Evolutionary conservation across 1,139 yeast species (phyloP).

Genomic region (Yamadazyma taylorii): DNA sequence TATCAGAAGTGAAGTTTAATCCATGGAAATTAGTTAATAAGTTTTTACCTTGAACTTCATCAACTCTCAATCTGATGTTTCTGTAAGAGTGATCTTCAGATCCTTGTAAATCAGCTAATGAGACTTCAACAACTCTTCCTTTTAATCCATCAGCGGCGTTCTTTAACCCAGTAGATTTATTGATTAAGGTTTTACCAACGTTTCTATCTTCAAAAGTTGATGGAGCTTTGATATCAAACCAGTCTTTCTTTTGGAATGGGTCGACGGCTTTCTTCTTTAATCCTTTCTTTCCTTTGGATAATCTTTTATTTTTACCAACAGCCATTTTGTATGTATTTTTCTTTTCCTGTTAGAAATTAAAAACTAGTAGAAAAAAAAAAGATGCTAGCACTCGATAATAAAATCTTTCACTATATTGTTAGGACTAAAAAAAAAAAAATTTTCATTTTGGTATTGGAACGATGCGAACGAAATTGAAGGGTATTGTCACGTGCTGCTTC

Average conservation of each 20-base stretch:
- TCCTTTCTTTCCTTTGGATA: conserved; percentile 54
- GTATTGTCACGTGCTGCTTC: background rate
- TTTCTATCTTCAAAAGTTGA: conserved; percentile 52
- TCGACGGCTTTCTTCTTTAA: conserved; percentile 54
- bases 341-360: background rate
- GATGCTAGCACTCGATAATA: background rate
- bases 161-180: conserved; percentile 53
- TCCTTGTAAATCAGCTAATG: conserved; percentile 53
- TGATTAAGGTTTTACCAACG: conserved; percentile 53
- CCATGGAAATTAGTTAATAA: conserved; percentile 57
- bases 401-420: background rate
- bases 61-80: conserved; percentile 54
- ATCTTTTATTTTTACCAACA: conserved; percentile 56
- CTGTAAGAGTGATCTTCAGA: conserved; percentile 54
- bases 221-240: conserved; percentile 55
- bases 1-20: conserved; percentile 50
- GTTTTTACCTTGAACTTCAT: conserved; percentile 55
- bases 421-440: conserved; percentile 1
- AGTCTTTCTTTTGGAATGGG: conserved; percentile 54
- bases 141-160: conserved; percentile 54
- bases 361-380: conserved; percentile 1
- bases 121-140: conserved; percentile 53
- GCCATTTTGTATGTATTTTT: conserved; percentile 30
- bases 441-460: conserved; percentile 2
- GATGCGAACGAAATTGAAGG: background rate